These are phyloP conservation scores for Penicillium macrosclerotiorum DNA, from an alignment of 495 filamentous ascomycete genomes.

Conservation along the genomic window DNA sequence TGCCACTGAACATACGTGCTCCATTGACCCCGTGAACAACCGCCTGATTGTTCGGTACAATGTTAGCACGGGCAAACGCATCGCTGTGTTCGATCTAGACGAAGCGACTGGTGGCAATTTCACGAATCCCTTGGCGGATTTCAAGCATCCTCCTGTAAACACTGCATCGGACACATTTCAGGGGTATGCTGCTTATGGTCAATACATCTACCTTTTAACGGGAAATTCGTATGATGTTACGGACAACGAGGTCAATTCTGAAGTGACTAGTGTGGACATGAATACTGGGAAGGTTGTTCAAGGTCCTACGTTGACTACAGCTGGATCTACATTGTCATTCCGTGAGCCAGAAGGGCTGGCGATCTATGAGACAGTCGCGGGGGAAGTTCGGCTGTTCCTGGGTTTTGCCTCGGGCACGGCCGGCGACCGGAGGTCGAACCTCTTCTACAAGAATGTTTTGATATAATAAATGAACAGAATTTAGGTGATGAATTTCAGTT, in stretches of 20 bases:
- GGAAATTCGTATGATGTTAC: conserved; percentile 12
- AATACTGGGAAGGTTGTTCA: conserved; percentile 29
- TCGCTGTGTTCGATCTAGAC: conserved; percentile 13
- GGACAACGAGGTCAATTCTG: conserved; percentile 50
- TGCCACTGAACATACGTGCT: conserved; percentile 13
- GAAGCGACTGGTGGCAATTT: conserved; percentile 16
- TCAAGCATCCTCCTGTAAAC: conserved; percentile 7
- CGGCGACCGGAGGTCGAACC: conserved; percentile 16
- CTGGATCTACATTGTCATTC: conserved; percentile 14
- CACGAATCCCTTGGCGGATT: conserved; percentile 6
- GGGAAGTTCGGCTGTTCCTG: conserved; percentile 18
- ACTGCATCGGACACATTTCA: conserved; percentile 7
- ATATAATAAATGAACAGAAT: neutral
- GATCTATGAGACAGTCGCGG: conserved; percentile 16
- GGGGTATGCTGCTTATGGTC: conserved; percentile 14
- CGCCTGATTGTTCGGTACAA: conserved; percentile 14
- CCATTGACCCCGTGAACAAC: conserved; percentile 16
- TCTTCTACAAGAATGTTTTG: conserved; percentile 21
- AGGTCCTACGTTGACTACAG: conserved; percentile 12
- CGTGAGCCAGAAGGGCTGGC: conserved; percentile 25
- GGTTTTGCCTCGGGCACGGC: conserved; percentile 20
- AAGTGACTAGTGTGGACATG: conserved; percentile 30
- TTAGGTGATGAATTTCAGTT: neutral
- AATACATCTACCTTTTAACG: conserved; percentile 15
- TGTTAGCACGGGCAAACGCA: conserved; percentile 5